Base-by-base conservation (phyloP, 805 yeast genomes). In the Candida quercuum region DNA sequence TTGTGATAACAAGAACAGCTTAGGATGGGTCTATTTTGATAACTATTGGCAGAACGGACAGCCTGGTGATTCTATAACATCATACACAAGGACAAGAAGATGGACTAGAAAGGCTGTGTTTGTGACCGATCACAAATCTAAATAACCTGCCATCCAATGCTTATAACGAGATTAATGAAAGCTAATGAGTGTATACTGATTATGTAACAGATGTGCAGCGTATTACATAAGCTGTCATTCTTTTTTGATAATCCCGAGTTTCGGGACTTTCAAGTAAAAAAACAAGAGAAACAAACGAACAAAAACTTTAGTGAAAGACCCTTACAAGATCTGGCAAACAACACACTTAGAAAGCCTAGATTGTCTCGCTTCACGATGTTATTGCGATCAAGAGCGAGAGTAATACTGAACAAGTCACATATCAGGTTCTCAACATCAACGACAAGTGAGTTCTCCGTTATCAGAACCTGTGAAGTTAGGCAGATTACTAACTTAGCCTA, bases 21-120 rank as follows among this genome's bases (percentile, higher is more conserved):
- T 64, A 1, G 81, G 80, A 0, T 78, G 85, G 85, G 59, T 61
- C 0, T 78, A 71, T 46, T 72, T 58, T 48, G 78, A 75, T 47
- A 67, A 62, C 37, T 61, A 61, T 26, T 78, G 85, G 85, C 59
- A 56, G 6, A 52, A 57, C 25, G 64, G 66, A 3, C 49, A 59
- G 6, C 49, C 34, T 19, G 43, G 47, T 1, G 83, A 76, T 45
- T 71, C 78, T 1, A 57, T 74, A 15, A 56, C 70, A 1, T 63
- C 66, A 32, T 76, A 65, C 47, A 78, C 84, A 0, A 54, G 85
- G 31, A 55, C 74, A 0, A 56, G 82, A 32, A 64, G 60, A 40
- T 72, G 81, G 76, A 54, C 56, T 1, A 63, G 82, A 35, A 63
- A 63, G 40, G 79, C 81, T 1, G 57, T 53, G 7, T 29, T 29